Evolutionary conservation across 1,284 basidiomycete species (phyloP).

Genomic region (Macrocystidia cucumis): DNA sequence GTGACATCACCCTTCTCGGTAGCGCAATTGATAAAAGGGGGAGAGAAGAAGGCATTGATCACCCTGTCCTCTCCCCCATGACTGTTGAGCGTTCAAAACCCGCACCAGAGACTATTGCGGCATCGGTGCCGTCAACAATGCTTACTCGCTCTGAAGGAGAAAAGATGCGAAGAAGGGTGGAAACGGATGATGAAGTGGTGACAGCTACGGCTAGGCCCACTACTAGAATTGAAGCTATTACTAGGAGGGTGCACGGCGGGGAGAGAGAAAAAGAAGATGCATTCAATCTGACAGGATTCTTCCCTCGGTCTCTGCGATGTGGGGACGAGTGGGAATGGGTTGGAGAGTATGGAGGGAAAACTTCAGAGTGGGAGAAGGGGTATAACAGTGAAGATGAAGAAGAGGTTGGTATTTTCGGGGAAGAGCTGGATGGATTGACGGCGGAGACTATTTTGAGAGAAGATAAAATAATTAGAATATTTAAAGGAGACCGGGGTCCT

Average conservation of each 20-base stretch:
- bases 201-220: too few relatives aligned
- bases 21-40: too few relatives aligned
- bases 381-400: constrained; percentile 13
- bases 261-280: constrained; percentile 28
- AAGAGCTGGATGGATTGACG: constrained; percentile 15
- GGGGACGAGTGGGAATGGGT: constrained; percentile 36
- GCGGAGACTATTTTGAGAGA: constrained; percentile 32
- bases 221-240: constrained; percentile 10
- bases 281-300: constrained; percentile 43
- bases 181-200: too few relatives aligned
- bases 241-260: constrained; percentile 14
- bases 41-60: too few relatives aligned
- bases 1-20: too few relatives aligned
- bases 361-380: constrained; percentile 14
- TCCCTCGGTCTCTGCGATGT: constrained; percentile 27
- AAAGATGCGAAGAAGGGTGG: too few relatives aligned
- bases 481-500: constrained; percentile 11
- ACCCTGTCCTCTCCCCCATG: too few relatives aligned
- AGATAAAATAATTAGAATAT: constrained; percentile 42
- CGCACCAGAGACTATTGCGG: too few relatives aligned
- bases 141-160: too few relatives aligned
- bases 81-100: too few relatives aligned
- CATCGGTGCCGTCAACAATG: too few relatives aligned
- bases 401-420: constrained; percentile 10
- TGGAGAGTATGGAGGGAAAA: constrained; percentile 17